phyloP scores from a whole-genome alignment of 805 yeast species.

The Jamesozyma rosinii region DNA sequence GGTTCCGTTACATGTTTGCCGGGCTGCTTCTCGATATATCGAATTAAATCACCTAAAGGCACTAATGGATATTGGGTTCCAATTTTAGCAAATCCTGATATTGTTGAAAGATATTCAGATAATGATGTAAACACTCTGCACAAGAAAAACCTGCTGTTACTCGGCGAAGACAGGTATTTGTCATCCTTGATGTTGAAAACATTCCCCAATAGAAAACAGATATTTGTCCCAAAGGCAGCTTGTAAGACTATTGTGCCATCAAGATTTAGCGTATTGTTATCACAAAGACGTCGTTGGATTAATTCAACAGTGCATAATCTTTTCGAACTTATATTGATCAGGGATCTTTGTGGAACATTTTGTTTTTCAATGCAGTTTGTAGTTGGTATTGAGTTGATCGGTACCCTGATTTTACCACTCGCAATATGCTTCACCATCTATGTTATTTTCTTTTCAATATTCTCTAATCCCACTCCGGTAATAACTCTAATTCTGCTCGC shows the following conservation, averaged over 20 bases:
- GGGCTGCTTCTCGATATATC: conserved; percentile 88
- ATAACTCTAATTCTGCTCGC: conserved; percentile 69
- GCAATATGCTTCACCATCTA: conserved; percentile 79
- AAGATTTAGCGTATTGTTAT: conserved; percentile 63
- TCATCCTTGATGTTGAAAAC: conserved; percentile 80
- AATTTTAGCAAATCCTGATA: conserved; percentile 82
- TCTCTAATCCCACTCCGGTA: conserved; percentile 66
- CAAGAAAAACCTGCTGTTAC: conserved; percentile 69
- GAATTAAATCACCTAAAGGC: conserved; percentile 86
- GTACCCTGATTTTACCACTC: conserved; percentile 81
- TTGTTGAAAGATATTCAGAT: conserved; percentile 84
- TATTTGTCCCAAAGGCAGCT: conserved; percentile 83
- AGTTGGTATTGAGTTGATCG: conserved; percentile 71
- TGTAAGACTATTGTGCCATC: conserved; percentile 88
- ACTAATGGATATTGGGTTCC: conserved; percentile 83
- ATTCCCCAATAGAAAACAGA: conserved; percentile 80
- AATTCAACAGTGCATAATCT: conserved; percentile 89
- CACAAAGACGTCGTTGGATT: conserved; percentile 95
- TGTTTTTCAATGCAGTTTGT: conserved; percentile 94
- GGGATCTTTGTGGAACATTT: conserved; percentile 87
- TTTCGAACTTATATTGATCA: conserved; percentile 75
- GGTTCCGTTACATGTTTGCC: conserved; percentile 94
- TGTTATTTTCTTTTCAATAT: conserved; percentile 62
- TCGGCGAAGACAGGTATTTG: conserved; percentile 86
- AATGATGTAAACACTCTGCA: conserved; percentile 78